Evolutionary conservation across 805 yeast species (phyloP).

Genomic region (Ogataea pignaliae): DNA sequence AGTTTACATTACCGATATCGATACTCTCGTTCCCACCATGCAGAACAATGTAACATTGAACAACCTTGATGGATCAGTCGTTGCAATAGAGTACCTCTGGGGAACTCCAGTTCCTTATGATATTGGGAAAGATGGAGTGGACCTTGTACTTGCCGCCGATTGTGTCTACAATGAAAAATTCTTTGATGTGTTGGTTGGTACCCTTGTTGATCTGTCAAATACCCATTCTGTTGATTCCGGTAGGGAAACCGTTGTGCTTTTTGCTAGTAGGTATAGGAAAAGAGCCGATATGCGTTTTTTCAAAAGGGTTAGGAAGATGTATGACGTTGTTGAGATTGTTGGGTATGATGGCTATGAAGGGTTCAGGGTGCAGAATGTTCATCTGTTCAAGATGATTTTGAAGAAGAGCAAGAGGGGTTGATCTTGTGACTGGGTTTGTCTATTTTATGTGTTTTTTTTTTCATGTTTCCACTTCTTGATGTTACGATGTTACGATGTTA

Average conservation of each 20-base stretch:
- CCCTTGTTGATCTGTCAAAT: slow-evolving; percentile 39
- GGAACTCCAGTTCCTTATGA: slow-evolving; percentile 35
- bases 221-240: slow-evolving; percentile 5
- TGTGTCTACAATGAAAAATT: slow-evolving; percentile 54
- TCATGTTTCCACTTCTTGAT: no score
- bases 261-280: slow-evolving; percentile 53
- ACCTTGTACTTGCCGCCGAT: slow-evolving; percentile 53
- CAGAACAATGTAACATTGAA: slow-evolving; percentile 40
- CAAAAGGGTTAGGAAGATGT: slow-evolving; percentile 29
- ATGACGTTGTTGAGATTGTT: slow-evolving; percentile 26
- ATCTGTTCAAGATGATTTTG: slow-evolving; percentile 35
- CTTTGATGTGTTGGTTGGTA: slow-evolving; percentile 46
- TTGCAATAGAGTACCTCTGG: slow-evolving; percentile 44
- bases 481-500: no score
- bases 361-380: slow-evolving; percentile 37
- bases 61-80: slow-evolving; percentile 30
- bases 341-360: slow-evolving; percentile 32
- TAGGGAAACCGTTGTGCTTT: slow-evolving; percentile 38
- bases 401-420: slow-evolving; percentile 1
- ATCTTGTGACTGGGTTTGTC: no score
- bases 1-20: slow-evolving; percentile 47
- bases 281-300: slow-evolving; percentile 30
- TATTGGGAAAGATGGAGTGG: slow-evolving; percentile 28
- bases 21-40: slow-evolving; percentile 44
- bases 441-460: no score